Evolutionary conservation across 2,329 filamentous ascomycete genomes (phyloP).

Genomic region (Botrytis hyacinthi): DNA sequence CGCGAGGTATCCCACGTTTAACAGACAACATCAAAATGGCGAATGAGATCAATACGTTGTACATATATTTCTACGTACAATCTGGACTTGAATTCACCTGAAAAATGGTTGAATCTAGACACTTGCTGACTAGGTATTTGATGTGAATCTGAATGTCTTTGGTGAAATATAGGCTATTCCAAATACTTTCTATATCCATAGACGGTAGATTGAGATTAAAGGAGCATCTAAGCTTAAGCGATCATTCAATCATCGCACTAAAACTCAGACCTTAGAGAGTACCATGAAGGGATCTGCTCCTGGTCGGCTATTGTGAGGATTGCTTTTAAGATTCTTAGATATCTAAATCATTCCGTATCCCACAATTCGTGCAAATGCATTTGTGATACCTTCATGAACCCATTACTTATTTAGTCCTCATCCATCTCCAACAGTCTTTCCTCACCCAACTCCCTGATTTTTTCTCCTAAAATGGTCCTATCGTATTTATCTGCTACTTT

Average conservation of each 20-base stretch:
- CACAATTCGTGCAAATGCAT: conserved; percentile 7
- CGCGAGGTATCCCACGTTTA: not conserved
- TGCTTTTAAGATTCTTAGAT: not conserved
- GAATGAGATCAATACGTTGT: not conserved
- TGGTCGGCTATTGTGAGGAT: not conserved
- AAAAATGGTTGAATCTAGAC: not conserved
- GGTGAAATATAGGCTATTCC: not conserved
- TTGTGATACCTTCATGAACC: conserved; percentile 10
- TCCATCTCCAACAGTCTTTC: conserved; percentile 38
- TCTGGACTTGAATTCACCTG: not conserved
- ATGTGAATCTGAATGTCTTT: not conserved
- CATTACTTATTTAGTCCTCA: conserved; percentile 30
- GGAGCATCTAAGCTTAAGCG: not conserved
- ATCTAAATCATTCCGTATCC: not conserved
- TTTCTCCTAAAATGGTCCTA: conserved; percentile 74
- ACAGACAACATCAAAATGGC: not conserved
- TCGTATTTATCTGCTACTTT: conserved; percentile 89
- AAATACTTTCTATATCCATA: not conserved
- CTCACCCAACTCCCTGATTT: conserved; percentile 86
- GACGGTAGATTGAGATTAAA: not conserved
- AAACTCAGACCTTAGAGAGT: not conserved
- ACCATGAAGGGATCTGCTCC: not conserved
- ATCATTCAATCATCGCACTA: not conserved
- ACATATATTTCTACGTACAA: not conserved
- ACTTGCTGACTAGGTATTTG: not conserved